Conservation (phyloP, 345 rosid genomes). For the Turnera subulata region DNA sequence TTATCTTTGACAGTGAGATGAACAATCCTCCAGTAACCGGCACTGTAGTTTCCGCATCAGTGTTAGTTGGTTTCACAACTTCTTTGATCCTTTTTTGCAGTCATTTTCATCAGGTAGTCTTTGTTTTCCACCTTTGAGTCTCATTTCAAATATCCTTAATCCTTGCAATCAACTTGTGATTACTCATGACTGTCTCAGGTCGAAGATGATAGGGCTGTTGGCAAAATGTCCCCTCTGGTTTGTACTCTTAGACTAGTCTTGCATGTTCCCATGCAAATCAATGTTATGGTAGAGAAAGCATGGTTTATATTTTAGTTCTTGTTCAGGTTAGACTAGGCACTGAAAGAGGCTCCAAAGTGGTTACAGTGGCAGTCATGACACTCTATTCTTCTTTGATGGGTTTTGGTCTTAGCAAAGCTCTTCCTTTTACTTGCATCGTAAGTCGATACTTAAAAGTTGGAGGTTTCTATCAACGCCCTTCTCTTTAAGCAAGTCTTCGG, state of each 20-base stretch:
- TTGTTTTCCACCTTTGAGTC: background rate
- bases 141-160: background rate
- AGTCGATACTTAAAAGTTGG: conserved; percentile 30
- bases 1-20: conserved; percentile 39
- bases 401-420: conserved; percentile 50
- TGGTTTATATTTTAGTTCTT: conserved; percentile 1
- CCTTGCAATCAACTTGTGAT: background rate
- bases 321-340: conserved; percentile 75
- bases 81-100: conserved; percentile 86
- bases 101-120: conserved; percentile 80
- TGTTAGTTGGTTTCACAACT: conserved; percentile 82
- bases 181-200: conserved; percentile 35
- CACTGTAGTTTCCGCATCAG: conserved; percentile 54
- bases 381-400: conserved; percentile 46
- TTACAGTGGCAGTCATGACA: conserved; percentile 41
- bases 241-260: conserved; percentile 3
- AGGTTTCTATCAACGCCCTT: too few species aligned
- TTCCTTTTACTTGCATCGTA: conserved; percentile 64
- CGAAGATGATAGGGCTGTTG: conserved; percentile 65
- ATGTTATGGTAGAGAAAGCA: too few species aligned
- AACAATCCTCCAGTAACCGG: conserved; percentile 43
- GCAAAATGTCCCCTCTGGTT: conserved; percentile 87
- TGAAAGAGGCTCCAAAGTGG: conserved; percentile 47
- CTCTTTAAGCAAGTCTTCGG: too few species aligned
- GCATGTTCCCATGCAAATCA: too few species aligned